These are phyloP conservation scores for Citeromyces hawaiiensis DNA, from an alignment of 1,139 yeast species.

Conservation along the genomic window DNA sequence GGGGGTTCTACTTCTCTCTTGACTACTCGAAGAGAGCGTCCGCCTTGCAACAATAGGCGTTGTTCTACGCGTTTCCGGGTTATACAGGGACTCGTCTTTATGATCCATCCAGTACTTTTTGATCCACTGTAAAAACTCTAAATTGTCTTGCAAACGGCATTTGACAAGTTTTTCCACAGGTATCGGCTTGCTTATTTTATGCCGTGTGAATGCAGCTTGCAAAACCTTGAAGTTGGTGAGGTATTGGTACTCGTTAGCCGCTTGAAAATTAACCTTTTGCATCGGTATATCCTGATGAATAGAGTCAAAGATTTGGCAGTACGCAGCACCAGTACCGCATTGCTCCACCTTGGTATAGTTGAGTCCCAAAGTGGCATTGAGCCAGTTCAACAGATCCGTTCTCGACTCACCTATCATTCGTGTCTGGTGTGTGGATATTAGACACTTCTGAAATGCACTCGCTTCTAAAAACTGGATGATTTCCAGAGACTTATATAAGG, in stretches of 20 bases:
- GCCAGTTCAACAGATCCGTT: conserved; percentile 76
- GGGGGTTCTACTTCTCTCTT: conserved; percentile 9
- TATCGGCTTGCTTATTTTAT: conserved; percentile 58
- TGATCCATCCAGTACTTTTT: conserved; percentile 71
- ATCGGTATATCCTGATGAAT: conserved; percentile 74
- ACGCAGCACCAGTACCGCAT: conserved; percentile 92
- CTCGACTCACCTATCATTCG: conserved; percentile 56
- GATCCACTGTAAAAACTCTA: conserved; percentile 90
- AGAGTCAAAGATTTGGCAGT: conserved; percentile 84
- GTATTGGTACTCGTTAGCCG: conserved; percentile 60
- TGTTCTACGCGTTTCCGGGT: conserved; percentile 45
- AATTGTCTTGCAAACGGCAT: conserved; percentile 86
- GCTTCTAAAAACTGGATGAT: too few species aligned
- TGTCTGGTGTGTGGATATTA: background rate
- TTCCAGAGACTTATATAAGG: too few species aligned
- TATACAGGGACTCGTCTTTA: conserved; percentile 57
- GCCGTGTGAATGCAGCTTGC: conserved; percentile 64
- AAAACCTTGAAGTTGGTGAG: conserved; percentile 73
- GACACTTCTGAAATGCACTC: too few species aligned
- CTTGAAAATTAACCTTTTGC: conserved; percentile 58
- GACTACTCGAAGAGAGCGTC: conserved; percentile 5
- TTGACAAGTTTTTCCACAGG: conserved; percentile 75
- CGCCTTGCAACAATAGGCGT: conserved; percentile 8
- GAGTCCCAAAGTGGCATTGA: conserved; percentile 55
- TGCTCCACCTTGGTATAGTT: conserved; percentile 74